Evolutionary conservation across 768 basidiomycete species (phyloP), one percentile per base, ranked within the genome.

Genomic region (Cantharellus cinnabarinus): DNA sequence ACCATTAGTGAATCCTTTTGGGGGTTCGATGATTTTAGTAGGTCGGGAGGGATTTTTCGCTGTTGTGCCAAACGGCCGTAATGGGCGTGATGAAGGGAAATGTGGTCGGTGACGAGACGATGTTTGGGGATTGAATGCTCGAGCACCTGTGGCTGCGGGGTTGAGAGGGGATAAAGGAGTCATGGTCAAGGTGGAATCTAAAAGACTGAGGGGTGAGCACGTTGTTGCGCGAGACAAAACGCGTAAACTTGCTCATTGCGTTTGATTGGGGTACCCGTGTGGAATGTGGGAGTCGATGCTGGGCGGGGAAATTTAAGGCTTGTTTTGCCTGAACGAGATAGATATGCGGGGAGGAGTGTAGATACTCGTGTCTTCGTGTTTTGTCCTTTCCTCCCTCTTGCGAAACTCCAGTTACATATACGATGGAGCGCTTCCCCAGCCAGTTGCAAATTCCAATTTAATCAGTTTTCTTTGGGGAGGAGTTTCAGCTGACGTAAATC

Each of bases 11-110:
- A 56, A 56, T 67, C 83, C 80, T 66, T 79, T 75, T 37, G 88
- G 85, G 5, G 85, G 83, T 67, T 86, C 77, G 60, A 90, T 88
- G 66, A 89, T 74, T 66, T 89, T 89, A 68, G 15, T 60, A 59
- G 52, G 35, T 10, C 35, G 14, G 35, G 10, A 10, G 10, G 7
- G 52, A 37, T 10, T 10, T 1, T 10, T 10, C 57, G 20, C 69
- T 71, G 57, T 68, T 40, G 62, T 55, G 14, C 83, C 75, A 68
- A 89, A 89, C 39, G 88, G 88, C 37, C 88, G 79, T 34, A 88
- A 74, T 1, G 82, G 80, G 57, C 83, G 83, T 41, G 87, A 89
- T 0, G 76, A 70, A 3, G 82, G 78, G 67, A 90, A 89, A 3
- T 76, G 70, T 50, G 75, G 68, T 56, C 69, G 58, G 66, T 73